phyloP scores from a whole-genome alignment of 306 rosid species.

The Chamaecrista fasciculata region DNA sequence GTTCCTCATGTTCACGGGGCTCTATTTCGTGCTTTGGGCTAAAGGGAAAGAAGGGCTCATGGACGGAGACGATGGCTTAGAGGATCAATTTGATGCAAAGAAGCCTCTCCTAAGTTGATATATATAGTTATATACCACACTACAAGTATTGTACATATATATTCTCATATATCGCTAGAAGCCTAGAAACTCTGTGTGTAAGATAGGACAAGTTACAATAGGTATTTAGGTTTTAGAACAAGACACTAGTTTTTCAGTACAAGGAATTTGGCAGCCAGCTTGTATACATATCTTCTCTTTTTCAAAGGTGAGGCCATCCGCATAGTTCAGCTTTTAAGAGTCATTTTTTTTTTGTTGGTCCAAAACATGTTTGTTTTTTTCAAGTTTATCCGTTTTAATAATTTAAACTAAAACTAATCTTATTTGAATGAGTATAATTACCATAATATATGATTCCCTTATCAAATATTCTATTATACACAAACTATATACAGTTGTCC shows the following conservation, averaged over 20 bases:
- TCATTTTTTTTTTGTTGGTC: no score
- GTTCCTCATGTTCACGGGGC: slow-evolving; percentile 78
- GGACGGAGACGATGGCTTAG: slow-evolving; percentile 26
- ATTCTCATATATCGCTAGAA: neutral
- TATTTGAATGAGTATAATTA: no score
- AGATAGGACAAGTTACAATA: neutral
- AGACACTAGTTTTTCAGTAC: neutral
- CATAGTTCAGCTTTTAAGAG: neutral
- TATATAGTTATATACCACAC: no score
- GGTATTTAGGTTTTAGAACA: neutral
- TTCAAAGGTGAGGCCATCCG: neutral
- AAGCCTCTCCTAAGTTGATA: slow-evolving; percentile 66
- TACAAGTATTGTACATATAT: neutral
- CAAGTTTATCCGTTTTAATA: no score
- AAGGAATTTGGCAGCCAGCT: neutral
- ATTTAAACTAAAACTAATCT: no score
- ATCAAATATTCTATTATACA: no score
- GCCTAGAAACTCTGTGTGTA: neutral
- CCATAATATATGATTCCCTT: no score
- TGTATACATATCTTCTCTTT: neutral
- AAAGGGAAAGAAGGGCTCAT: slow-evolving; percentile 67
- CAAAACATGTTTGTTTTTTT: no score
- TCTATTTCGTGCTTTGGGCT: slow-evolving; percentile 86
- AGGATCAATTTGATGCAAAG: slow-evolving; percentile 53
- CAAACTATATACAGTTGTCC: no score